Evolutionary conservation across 2,329 filamentous ascomycete genomes (phyloP), one percentile per base, ranked within the genome.

Genomic region (Hymenoscyphus albidus): DNA sequence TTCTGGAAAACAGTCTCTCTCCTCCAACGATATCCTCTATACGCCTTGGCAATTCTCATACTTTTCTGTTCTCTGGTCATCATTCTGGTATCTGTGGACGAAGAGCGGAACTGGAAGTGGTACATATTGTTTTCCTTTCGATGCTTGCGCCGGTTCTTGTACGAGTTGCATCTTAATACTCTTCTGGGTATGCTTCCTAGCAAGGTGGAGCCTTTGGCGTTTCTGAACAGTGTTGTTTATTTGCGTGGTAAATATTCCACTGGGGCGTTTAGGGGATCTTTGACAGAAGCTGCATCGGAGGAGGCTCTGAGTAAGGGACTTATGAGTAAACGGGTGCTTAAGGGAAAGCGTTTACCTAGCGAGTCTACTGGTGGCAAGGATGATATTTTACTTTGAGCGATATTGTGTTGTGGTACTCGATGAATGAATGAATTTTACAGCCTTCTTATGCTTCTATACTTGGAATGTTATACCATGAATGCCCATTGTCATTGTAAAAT

Each of bases 41-140:
- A 59, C 58, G 22, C 35, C 39, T 59, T 59, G 39, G 35, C 27
- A 10, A 18, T 59, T 31, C 35, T 59, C 22, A 59, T 59, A 6
- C 6, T 18, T 27, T 48, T 44, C 18, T 51, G 44, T 16, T 35
- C 35, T 35, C 27, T 35, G 35, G 35, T 35, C 9, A 35, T 35
- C 9, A 18, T 51, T 51, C 44, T 51, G 44, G 44, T 51, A 12
- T 22, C 22, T 3, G 44, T 7, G 44, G 44, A 18, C 3, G 18
- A 51, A 12, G n/a, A 16, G 44, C n/a, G 18, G 18, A 27, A 22
- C 10, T 51, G 44, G 44, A 10, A 10, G 1, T 51, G 44, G 44
- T 51, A 51, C 44, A 51, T 22, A 27, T 2, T 9, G 44, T 27
- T 51, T 51, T 51, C 22, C 18, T 22, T 51, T 51, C n/a, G 14